phyloP scores from a whole-genome alignment of 805 yeast genomes.

The Maudiozyma bulderi region DNA sequence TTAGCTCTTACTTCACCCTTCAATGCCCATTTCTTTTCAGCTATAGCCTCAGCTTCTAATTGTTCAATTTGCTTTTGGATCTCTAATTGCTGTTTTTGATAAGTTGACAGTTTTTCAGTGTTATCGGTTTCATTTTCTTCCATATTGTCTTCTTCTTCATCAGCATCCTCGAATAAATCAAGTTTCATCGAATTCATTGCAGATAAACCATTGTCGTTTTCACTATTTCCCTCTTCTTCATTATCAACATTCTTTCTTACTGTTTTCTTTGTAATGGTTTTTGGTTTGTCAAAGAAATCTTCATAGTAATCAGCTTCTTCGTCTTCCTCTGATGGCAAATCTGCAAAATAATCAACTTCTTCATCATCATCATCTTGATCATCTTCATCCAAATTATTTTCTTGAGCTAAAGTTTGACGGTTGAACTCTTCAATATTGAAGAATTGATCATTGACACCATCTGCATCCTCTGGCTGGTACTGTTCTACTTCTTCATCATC shows the following conservation, averaged over 20 bases:
- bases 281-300: slow-evolving; percentile 51
- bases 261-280: slow-evolving; percentile 5
- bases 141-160: slow-evolving; percentile 22
- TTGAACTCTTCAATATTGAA: slow-evolving; percentile 81
- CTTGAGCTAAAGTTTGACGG: slow-evolving; percentile 59
- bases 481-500: slow-evolving; percentile 21
- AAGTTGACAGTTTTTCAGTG: slow-evolving; percentile 46
- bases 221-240: slow-evolving; percentile 26
- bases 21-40: slow-evolving; percentile 88
- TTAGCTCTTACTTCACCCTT: slow-evolving; percentile 82
- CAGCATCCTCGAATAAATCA: slow-evolving; percentile 44
- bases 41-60: slow-evolving; percentile 79
- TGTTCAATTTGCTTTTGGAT: slow-evolving; percentile 68
- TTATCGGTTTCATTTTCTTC: slow-evolving; percentile 14
- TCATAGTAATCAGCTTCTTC: slow-evolving; percentile 51
- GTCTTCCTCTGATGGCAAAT: slow-evolving; percentile 42
- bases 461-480: slow-evolving; percentile 27
- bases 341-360: slow-evolving; percentile 42
- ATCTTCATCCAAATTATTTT: slow-evolving; percentile 38
- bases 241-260: slow-evolving; percentile 7
- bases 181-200: slow-evolving; percentile 53
- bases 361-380: slow-evolving; percentile 34
- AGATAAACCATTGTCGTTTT: slow-evolving; percentile 51
- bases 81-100: slow-evolving; percentile 71
- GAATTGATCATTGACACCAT: slow-evolving; percentile 72